Base-by-base conservation (phyloP, 352 stramenopile species). In the Pythium vanterpoolii region DNA sequence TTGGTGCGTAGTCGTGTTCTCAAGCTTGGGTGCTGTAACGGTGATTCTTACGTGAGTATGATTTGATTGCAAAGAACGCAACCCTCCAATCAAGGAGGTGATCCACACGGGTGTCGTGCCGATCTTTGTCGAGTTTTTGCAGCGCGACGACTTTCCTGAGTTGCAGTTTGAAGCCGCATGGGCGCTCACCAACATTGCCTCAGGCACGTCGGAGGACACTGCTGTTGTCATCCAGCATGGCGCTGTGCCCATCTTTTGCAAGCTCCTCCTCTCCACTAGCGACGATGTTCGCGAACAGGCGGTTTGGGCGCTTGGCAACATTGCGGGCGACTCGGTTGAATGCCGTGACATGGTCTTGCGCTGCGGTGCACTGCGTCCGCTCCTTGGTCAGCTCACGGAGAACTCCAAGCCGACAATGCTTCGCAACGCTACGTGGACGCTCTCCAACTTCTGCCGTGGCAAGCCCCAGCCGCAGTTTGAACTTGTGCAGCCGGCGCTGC, bases 111-210 rank as follows among this genome's bases (percentile, higher is more conserved):
- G 94, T 34, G 95, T 99, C 24, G 96, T 99, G 30, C 97, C 97
- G 42, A 73, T 97, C 26, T 97, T 99, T 44, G 95, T 99, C 18
- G 78, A 98, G 47, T 99, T 99, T 76, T 74, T 99, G 24, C 77
- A 89, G 59, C 82, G 90, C 43, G 87, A 98, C 53, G 90, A 98
- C 64, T 96, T 93, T 65, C 79, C 82, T 3, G 74, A 92, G 60
- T 80, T 98, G 53, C 97, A 99, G 73, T 99, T 99, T 74, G 97
- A 99, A 72, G 96, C 97, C 10, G 97, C 98, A 6, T 99, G 98
- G 98, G 97, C 97, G 18, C 77, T 99, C 5, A 99, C 98, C 23
- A 99, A 99, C 71, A 99, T 99, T 64, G 97, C 97, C 8, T 99
- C 93, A 14, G 97, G 97, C 48, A 99, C 97, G 13, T 98, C 93